A percentile compares a stretch with the other conserved stretches of the same genome.
These are phyloP conservation scores for Pholiota adiposa DNA, from an alignment of 1,284 basidiomycete genomes.

Conservation along the genomic window DNA sequence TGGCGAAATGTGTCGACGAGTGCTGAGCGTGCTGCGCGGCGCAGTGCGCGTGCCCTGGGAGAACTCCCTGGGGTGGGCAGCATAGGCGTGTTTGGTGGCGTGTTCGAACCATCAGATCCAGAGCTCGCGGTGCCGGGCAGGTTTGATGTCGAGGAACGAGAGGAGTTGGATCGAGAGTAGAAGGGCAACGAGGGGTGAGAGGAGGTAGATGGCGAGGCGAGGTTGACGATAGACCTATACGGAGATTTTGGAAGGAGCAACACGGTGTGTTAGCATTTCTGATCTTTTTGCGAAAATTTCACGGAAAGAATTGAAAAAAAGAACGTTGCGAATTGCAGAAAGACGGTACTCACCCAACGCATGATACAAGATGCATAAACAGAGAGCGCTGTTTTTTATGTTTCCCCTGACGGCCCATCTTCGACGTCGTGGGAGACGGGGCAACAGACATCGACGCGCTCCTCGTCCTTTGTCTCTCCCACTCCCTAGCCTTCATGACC, in stretches of 20 bases:
- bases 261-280: neutral
- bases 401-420: conserved; percentile 18
- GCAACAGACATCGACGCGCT: conserved; percentile 13
- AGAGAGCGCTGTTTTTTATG: conserved; percentile 64
- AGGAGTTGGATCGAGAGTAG: conserved; percentile 13
- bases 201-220: conserved; percentile 29
- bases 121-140: conserved; percentile 21
- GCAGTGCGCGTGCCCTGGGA: conserved; percentile 46
- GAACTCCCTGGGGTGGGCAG: conserved; percentile 22
- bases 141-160: conserved; percentile 26
- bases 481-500: conserved; percentile 28
- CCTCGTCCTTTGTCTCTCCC: conserved; percentile 22
- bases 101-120: conserved; percentile 30
- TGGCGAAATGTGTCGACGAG: conserved; percentile 78
- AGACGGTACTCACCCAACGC: conserved; percentile 53
- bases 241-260: neutral
- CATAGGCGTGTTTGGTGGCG: conserved; percentile 8
- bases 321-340: neutral
- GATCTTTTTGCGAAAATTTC: neutral
- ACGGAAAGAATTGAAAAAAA: neutral
- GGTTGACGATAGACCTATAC: conserved; percentile 42
- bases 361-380: conserved; percentile 56
- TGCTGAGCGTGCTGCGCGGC: conserved; percentile 71
- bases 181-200: conserved; percentile 29
- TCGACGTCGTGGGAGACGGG: conserved; percentile 19